These are phyloP conservation scores for Cruciata laevipes DNA, from an alignment of 257 asterid genomes.

Conservation along the genomic window DNA sequence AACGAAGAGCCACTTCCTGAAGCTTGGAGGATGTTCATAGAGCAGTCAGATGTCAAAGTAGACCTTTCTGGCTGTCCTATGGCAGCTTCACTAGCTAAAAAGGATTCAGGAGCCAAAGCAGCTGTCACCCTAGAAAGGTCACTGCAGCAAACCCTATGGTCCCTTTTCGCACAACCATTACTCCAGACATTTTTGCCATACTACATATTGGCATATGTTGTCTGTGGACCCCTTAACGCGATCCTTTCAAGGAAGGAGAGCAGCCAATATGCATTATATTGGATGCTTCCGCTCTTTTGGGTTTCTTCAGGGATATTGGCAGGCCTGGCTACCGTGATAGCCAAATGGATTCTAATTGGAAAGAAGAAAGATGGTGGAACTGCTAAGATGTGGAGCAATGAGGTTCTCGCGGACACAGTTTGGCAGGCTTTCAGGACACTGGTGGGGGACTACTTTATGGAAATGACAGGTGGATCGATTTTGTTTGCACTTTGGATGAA, in stretches of 20 bases:
- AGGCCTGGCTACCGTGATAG: conserved; percentile 41
- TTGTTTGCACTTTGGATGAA: conserved; percentile 66
- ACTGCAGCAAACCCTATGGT: conserved; percentile 58
- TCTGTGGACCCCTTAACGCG: conserved; percentile 40
- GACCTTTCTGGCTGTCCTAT: conserved; percentile 80
- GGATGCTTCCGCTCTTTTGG: conserved; percentile 69
- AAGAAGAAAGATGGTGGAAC: conserved; percentile 66
- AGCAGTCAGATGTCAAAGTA: conserved; percentile 75
- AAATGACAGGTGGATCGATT: conserved; percentile 53
- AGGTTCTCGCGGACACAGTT: conserved; percentile 54
- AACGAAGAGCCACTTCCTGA: conserved; percentile 72
- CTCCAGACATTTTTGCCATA: conserved; percentile 69
- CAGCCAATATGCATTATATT: conserved; percentile 35
- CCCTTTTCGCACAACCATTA: conserved; percentile 51
- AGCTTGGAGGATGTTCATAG: conserved; percentile 71
- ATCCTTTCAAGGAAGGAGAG: conserved; percentile 20
- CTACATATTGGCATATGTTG: conserved; percentile 40
- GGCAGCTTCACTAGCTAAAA: conserved; percentile 28
- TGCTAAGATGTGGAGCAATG: conserved; percentile 52
- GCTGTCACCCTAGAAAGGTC: conserved; percentile 50
- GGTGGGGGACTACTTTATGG: conserved; percentile 67
- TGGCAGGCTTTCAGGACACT: conserved; percentile 81
- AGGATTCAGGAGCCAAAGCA: conserved; percentile 12
- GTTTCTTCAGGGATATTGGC: conserved; percentile 47
- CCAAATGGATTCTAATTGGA: conserved; percentile 58